These are phyloP conservation scores for Fusarium algeriense DNA, from an alignment of 2,329 filamentous ascomycete genomes.

Conservation along the genomic window DNA sequence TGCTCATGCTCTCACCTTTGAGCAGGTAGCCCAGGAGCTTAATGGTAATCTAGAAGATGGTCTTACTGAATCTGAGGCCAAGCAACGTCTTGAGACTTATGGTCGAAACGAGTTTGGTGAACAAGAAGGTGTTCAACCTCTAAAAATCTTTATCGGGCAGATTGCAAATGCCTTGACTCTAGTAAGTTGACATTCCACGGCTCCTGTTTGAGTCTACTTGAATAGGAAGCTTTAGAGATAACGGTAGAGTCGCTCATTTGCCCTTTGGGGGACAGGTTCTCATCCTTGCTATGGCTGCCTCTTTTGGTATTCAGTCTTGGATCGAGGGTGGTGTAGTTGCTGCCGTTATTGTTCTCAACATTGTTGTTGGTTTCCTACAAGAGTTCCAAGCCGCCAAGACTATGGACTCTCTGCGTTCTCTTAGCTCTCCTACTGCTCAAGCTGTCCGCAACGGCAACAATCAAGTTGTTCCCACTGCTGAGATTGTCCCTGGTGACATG, in stretches of 20 bases:
- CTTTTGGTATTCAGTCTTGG: constrained; percentile 69
- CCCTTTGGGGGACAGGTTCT: constrained; percentile 56
- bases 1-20: constrained; percentile 37
- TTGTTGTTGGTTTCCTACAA: constrained; percentile 64
- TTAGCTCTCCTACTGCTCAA: constrained; percentile 59
- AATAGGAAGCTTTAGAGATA: constrained; percentile 4
- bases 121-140: constrained; percentile 67
- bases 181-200: constrained; percentile 54
- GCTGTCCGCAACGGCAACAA: constrained; percentile 58
- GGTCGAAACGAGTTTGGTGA: constrained; percentile 74
- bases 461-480: constrained; percentile 54
- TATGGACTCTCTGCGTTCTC: constrained; percentile 61
- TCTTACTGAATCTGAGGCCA: constrained; percentile 52
- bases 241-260: constrained; percentile 39
- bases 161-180: constrained; percentile 78
- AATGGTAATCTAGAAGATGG: constrained; percentile 28
- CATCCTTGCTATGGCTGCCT: constrained; percentile 68
- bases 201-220: background rate
- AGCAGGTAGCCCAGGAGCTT: constrained; percentile 37
- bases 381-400: constrained; percentile 63
- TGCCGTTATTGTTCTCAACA: constrained; percentile 69
- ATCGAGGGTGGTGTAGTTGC: constrained; percentile 71
- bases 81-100: constrained; percentile 65
- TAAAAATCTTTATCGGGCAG: constrained; percentile 74
- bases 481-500: constrained; percentile 70